Evolutionary conservation across 2,329 filamentous ascomycete species (phyloP).

Genomic region (Trichophaea hybrida): DNA sequence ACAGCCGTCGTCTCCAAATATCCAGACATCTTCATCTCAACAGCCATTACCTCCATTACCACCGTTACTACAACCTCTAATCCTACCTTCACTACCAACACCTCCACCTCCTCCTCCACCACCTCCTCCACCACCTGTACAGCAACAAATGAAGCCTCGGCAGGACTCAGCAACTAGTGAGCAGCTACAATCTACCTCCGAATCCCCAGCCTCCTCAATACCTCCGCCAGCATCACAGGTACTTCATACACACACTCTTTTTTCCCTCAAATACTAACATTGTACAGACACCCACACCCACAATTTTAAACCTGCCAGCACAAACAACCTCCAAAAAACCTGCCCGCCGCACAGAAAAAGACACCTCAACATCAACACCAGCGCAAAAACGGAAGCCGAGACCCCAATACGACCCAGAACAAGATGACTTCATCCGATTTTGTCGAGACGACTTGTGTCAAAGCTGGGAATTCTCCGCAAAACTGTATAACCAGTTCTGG

Average conservation of each 20-base stretch:
- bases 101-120: not conserved
- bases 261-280: not conserved
- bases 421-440: constrained; percentile 24
- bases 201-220: too few species aligned
- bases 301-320: not conserved
- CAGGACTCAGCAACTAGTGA: not conserved
- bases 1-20: too few species aligned
- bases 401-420: constrained; percentile 19
- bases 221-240: not conserved
- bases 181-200: not conserved
- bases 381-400: constrained; percentile 15
- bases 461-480: constrained; percentile 18
- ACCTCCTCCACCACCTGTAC: not conserved
- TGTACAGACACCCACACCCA: not conserved
- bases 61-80: not conserved
- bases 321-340: not conserved
- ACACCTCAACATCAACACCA: not conserved
- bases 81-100: not conserved
- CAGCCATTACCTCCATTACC: not conserved
- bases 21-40: not conserved
- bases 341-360: not conserved
- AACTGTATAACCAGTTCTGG: constrained; percentile 21
- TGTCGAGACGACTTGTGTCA: constrained; percentile 21
- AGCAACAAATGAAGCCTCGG: not conserved
- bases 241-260: not conserved